Evolutionary conservation across 352 stramenopile genomes (phyloP), one percentile per base, ranked within the genome.

Genomic region (Blastocystis sp.): DNA sequence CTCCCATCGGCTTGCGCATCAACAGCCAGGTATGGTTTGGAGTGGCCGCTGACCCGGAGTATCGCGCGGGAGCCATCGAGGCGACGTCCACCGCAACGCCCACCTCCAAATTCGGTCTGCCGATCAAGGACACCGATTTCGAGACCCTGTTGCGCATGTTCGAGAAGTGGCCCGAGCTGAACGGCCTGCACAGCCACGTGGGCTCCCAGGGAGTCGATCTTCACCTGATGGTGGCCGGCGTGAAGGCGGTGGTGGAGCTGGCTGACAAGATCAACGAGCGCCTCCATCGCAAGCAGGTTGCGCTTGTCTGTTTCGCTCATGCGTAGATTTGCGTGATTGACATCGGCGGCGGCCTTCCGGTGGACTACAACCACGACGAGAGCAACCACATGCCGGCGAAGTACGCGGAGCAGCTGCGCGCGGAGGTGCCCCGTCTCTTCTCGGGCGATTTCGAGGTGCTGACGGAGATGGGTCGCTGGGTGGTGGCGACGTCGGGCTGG

Each of bases 101-200:
- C 7, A 94, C 91, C 0, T 96, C 93, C 90, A 97, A 97, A 89
- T 97, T 97, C 89, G 94, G 94, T 3, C 81, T 97, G 43, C 92
- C 94, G 48, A 66, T 87, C 57, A 87, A 87, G 21, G 64, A 87
- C 43, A 87, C 64, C 1, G 64, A 87, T 34, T 79, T 64, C 43
- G 48, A 79, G 6, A 48, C n/a, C 24, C 38, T 90, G 7, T 45
- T 92, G 17, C 64, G 61, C 34, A 48, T 76, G 11, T 93, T 89
- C 64, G 82, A 91, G 45, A 77, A 92, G 68, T 95, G 95, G 87
- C 89, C 91, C 34, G 97, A 93, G 92, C 91, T 97, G 14, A 91
- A 94, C 38, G 93, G 93, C 10, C 90, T 97, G 40, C 93, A 96
- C 76, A 93, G 95, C 9, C 94, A 97, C 89, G 93, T 96, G 1